phyloP scores from a whole-genome alignment of 495 filamentous ascomycete genomes.

The Penicillium nucicola region DNA sequence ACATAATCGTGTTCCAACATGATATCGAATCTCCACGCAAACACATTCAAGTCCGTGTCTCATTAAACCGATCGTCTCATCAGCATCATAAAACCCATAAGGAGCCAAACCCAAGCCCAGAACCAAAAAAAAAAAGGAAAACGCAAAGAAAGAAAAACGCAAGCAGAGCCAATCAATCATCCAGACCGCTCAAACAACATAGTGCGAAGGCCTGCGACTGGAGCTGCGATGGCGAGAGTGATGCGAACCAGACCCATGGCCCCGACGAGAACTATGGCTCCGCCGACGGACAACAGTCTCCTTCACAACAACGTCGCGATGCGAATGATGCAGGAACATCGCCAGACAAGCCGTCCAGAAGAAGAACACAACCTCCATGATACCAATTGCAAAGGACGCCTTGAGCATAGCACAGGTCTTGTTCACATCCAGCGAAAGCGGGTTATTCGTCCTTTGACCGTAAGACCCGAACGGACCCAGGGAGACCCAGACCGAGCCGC shows the following conservation, averaged over 20 bases:
- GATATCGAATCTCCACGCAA: background rate
- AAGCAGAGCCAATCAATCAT: background rate
- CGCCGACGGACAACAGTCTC: slow-evolving; percentile 42
- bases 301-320: slow-evolving; percentile 34
- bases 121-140: slow-evolving; percentile 1
- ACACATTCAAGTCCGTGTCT: background rate
- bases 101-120: background rate
- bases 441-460: slow-evolving; percentile 34
- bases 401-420: slow-evolving; percentile 89
- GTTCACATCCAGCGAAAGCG: slow-evolving; percentile 48
- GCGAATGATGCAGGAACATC: slow-evolving; percentile 49
- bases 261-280: slow-evolving; percentile 40
- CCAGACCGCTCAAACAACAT: slow-evolving; percentile 31
- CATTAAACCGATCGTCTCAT: slow-evolving; percentile 2
- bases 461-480: slow-evolving; percentile 59
- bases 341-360: slow-evolving; percentile 66
- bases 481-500: slow-evolving; percentile 48
- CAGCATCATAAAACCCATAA: slow-evolving; percentile 2
- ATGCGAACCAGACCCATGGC: slow-evolving; percentile 26
- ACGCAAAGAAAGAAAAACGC: slow-evolving; percentile 5
- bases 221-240: slow-evolving; percentile 33
- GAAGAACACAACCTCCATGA: slow-evolving; percentile 86
- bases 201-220: slow-evolving; percentile 30
- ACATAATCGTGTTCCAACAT: background rate
- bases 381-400: slow-evolving; percentile 78